Percentiles rank a stretch among this genome's conserved stretches.
Conservation (phyloP, 2,329 filamentous ascomycete species). For the Harringtonia aguacate region DNA sequence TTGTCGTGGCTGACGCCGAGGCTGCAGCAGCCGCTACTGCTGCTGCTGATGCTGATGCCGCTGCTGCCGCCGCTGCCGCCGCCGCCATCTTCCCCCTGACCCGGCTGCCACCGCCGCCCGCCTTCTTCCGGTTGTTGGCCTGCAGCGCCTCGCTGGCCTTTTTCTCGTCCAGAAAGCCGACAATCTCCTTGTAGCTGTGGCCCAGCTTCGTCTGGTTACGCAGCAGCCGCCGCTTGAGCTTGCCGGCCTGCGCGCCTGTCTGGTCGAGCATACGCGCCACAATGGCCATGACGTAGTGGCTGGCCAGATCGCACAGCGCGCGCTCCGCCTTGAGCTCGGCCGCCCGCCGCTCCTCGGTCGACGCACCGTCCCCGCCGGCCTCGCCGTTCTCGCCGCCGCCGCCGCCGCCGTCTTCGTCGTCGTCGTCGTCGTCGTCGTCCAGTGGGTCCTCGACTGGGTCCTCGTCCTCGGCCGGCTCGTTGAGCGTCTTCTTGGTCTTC, state of each 20-base stretch:
- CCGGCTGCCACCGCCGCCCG: constrained; percentile 14
- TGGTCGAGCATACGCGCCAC: constrained; percentile 64
- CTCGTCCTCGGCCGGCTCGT: constrained; percentile 59
- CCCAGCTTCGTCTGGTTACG: constrained; percentile 76
- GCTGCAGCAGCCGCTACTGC: too few relatives aligned
- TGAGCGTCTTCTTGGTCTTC: constrained; percentile 50
- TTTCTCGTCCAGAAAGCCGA: constrained; percentile 66
- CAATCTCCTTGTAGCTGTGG: constrained; percentile 73
- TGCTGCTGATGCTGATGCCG: constrained; percentile 12
- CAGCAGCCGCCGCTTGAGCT: constrained; percentile 59
- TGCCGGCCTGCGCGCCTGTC: constrained; percentile 45
- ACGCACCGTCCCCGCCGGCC: constrained; percentile 48
- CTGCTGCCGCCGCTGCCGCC: constrained; percentile 14
- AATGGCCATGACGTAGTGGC: constrained; percentile 74
- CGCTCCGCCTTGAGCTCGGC: constrained; percentile 70
- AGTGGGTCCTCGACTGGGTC: constrained; percentile 57
- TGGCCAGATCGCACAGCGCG: constrained; percentile 73
- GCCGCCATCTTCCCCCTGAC: constrained; percentile 22
- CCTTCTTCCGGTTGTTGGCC: constrained; percentile 26
- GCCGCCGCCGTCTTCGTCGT: constrained; percentile 52
- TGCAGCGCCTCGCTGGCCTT: constrained; percentile 37
- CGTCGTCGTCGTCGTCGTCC: constrained; percentile 43
- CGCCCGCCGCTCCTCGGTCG: constrained; percentile 48
- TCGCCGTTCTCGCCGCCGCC: constrained; percentile 52
- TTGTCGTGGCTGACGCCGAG: too few relatives aligned